These are phyloP conservation scores for Rutstroemia sydowiana DNA, from an alignment of 2,329 filamentous ascomycete species.

Conservation along the genomic window DNA sequence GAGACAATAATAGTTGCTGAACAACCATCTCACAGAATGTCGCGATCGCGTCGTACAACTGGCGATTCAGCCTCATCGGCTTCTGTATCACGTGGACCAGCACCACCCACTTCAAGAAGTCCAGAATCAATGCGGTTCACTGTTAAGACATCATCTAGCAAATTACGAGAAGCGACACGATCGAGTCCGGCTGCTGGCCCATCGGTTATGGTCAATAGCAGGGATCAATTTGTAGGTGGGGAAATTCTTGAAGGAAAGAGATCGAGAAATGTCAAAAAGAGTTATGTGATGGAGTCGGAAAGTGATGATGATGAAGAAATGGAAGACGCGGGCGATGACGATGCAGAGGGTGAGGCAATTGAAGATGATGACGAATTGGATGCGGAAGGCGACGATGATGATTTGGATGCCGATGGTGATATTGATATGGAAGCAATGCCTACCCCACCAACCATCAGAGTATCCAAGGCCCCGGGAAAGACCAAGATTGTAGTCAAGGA, in stretches of 20 bases:
- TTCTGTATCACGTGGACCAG: slow-evolving; percentile 27
- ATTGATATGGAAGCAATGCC: slow-evolving; percentile 29
- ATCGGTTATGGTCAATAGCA: slow-evolving; percentile 15
- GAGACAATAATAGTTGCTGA: slow-evolving; percentile 26
- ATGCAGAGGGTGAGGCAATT: slow-evolving; percentile 33
- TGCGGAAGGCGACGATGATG: slow-evolving; percentile 34
- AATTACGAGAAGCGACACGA: slow-evolving; percentile 28
- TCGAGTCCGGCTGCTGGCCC: slow-evolving; percentile 17
- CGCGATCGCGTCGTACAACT: slow-evolving; percentile 25
- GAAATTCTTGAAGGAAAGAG: slow-evolving; percentile 29
- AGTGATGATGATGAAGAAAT: slow-evolving; percentile 28
- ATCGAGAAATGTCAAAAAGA: slow-evolving; percentile 29
- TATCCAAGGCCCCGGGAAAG: slow-evolving; percentile 25
- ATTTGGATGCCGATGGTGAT: slow-evolving; percentile 39
- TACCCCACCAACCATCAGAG: slow-evolving; percentile 27
- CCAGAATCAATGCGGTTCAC: slow-evolving; percentile 28
- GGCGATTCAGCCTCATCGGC: slow-evolving; percentile 22
- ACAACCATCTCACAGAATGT: slow-evolving; percentile 18
- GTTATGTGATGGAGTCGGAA: slow-evolving; percentile 40
- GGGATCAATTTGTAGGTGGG: slow-evolving; percentile 24
- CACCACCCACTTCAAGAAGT: slow-evolving; percentile 19
- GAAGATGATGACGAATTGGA: slow-evolving; percentile 34
- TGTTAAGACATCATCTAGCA: slow-evolving; percentile 30
- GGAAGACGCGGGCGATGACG: slow-evolving; percentile 22
- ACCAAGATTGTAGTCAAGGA: slow-evolving; percentile 24